Base-by-base conservation (phyloP, 192 early-diverging fungal species). In the Coemansia sp. region DNA sequence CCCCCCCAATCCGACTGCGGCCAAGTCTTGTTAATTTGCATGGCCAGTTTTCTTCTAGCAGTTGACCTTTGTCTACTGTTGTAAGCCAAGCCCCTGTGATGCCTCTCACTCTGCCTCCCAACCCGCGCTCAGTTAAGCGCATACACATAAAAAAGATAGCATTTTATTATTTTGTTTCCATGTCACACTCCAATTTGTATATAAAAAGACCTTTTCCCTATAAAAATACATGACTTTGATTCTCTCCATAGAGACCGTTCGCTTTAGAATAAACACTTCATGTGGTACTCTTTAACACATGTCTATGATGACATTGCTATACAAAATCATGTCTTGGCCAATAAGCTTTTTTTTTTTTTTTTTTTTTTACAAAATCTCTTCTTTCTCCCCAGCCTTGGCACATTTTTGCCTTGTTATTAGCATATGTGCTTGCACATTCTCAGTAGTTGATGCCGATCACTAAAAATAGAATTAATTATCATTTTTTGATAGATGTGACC, bases 181-280 rank as follows among this genome's bases (percentile, higher is more conserved):
- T 59, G 57, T 66, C 46, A 45, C 64, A 65, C 51, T 41, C 48
- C 51, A 57, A 21, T 32, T 60, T 68, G 67, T 68, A 68, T 46
- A 68, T 68, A 68, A 50, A n/a, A 59, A 53, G 42, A 41, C 3
- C 42, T 11, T 14, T 41, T 17, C 15, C 21, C 11, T 12, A 53
- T 19, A 53, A 53, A 50, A 27, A 27, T 27, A 27, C 25, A 27
- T 27, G 1, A 27, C 25, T 27, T 27, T 27, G 25, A 27, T 27
- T 27, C 25, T 27, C 25, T 27, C 25, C 50, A 51, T 51, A 17
- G n/a, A 45, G 15, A 45, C 44, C 44, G 17, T n/a, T 51, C 50
- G 21, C 50, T 27, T 51, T 51, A 23, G 45, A n/a, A 48, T 9
- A 9, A 25, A 29, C 19, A 50, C 10, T 7, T 17, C 46, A 50